Evolutionary conservation across 176 grass and related monocot genomes (phyloP).

Genomic region (Phyllostachys edulis): DNA sequence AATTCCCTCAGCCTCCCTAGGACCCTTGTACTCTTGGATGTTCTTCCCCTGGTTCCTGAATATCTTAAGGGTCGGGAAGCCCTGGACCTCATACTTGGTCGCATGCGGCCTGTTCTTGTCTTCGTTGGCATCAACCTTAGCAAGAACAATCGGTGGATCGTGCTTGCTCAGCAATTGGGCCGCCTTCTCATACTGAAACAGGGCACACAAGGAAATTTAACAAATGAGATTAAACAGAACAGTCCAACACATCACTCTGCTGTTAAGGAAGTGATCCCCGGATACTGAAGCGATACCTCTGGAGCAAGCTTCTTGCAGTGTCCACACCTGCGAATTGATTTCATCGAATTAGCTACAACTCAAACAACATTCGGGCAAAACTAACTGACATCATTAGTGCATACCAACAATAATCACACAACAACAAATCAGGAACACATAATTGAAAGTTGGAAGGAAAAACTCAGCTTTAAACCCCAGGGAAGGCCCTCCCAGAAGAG

Average conservation of each 20-base stretch:
- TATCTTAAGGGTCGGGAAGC: conserved; percentile 96
- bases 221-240: neutral
- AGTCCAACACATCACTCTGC: neutral
- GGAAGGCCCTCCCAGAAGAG: neutral
- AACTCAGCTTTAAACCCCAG: neutral
- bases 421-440: neutral
- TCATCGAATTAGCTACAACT: neutral
- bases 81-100: conserved; percentile 64
- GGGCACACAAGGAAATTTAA: neutral
- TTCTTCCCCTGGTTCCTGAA: conserved; percentile 72
- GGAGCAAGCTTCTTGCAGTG: conserved; percentile 86
- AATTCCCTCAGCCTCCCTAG: conserved; percentile 85
- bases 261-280: neutral
- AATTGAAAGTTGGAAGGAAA: neutral
- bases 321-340: conserved; percentile 65
- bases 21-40: conserved; percentile 91
- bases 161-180: conserved; percentile 65
- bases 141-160: conserved; percentile 79
- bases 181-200: conserved; percentile 94
- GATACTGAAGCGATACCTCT: conserved; percentile 52
- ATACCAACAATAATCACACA: neutral
- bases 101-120: conserved; percentile 71
- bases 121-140: conserved; percentile 83
- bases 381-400: neutral
- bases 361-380: neutral